These are phyloP conservation scores for Trichoderma brevicompactum DNA, from an alignment of 2,329 filamentous ascomycete genomes.

Conservation along the genomic window DNA sequence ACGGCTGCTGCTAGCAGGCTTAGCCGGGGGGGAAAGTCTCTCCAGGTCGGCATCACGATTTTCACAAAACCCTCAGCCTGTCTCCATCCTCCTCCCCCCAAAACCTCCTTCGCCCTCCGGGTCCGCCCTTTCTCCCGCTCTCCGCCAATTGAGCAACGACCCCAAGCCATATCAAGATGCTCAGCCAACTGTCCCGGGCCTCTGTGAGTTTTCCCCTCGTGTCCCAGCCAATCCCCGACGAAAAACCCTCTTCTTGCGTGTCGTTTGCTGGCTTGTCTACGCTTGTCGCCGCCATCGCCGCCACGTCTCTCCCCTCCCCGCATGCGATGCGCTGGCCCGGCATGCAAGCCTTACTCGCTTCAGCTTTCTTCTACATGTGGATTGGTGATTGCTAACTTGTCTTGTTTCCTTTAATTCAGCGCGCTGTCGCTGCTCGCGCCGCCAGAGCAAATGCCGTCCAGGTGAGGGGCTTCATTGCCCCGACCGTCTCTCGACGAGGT, in stretches of 20 bases:
- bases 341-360: conserved; percentile 2
- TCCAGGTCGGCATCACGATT: conserved; percentile 47
- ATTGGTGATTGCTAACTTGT: conserved; percentile 20
- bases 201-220: conserved; percentile 52
- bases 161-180: conserved; percentile 49
- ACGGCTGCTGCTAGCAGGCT: background rate
- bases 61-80: conserved; percentile 52
- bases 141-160: conserved; percentile 51
- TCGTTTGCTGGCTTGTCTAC: background rate
- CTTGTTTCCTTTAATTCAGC: conserved; percentile 11
- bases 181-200: conserved; percentile 59
- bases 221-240: background rate
- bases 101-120: conserved; percentile 2
- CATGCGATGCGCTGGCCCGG: conserved; percentile 53
- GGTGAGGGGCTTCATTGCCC: conserved; percentile 62
- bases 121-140: conserved; percentile 11
- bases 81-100: conserved; percentile 30
- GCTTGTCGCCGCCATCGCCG: conserved; percentile 15
- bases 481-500: conserved; percentile 66
- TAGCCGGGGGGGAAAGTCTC: conserved; percentile 34
- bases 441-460: conserved; percentile 49
- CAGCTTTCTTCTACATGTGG: background rate
- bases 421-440: conserved; percentile 53
- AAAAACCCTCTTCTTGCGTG: conserved; percentile 1
- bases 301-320: conserved; percentile 32